Conservation (phyloP, 805 yeast genomes). For the Starmerella floricola region DNA sequence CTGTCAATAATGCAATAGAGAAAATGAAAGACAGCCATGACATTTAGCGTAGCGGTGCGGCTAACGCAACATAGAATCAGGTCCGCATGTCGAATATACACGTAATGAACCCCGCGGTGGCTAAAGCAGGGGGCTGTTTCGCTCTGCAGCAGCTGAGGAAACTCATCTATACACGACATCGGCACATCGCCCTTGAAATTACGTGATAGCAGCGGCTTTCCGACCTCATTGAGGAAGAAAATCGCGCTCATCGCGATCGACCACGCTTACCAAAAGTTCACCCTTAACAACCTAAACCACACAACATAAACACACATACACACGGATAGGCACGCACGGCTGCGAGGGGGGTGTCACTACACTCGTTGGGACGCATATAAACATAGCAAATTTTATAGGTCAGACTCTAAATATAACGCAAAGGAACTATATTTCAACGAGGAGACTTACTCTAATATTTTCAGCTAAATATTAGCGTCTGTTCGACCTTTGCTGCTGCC, state of each 20-base stretch:
- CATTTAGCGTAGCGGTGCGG: slow-evolving; percentile 33
- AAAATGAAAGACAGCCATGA: slow-evolving; percentile 47
- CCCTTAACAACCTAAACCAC: too few relatives aligned
- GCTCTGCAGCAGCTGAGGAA: slow-evolving; percentile 43
- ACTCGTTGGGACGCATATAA: too few relatives aligned
- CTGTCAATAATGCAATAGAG: slow-evolving; percentile 38
- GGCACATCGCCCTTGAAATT: slow-evolving; percentile 65
- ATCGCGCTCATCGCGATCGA: slow-evolving; percentile 33
- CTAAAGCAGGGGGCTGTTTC: slow-evolving; percentile 36
- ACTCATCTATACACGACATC: slow-evolving; percentile 43
- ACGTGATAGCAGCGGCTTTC: slow-evolving; percentile 53
- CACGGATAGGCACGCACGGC: neutral
- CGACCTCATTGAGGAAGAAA: slow-evolving; percentile 55
- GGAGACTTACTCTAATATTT: too few relatives aligned
- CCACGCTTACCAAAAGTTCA: neutral
- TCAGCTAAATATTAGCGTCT: too few relatives aligned
- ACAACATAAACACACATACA: too few relatives aligned
- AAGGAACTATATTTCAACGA: too few relatives aligned
- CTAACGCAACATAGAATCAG: slow-evolving; percentile 29
- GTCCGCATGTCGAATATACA: slow-evolving; percentile 44
- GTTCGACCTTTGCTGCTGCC: too few relatives aligned
- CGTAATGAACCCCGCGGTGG: slow-evolving; percentile 41
- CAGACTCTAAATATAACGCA: too few relatives aligned
- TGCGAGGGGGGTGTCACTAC: too few relatives aligned
- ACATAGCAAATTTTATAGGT: too few relatives aligned